A percentile compares a stretch with the other conserved stretches of the same genome.
Evolutionary conservation across 2,329 filamentous ascomycete genomes (phyloP).

Genomic region (Conoideocrella luteorostrata): DNA sequence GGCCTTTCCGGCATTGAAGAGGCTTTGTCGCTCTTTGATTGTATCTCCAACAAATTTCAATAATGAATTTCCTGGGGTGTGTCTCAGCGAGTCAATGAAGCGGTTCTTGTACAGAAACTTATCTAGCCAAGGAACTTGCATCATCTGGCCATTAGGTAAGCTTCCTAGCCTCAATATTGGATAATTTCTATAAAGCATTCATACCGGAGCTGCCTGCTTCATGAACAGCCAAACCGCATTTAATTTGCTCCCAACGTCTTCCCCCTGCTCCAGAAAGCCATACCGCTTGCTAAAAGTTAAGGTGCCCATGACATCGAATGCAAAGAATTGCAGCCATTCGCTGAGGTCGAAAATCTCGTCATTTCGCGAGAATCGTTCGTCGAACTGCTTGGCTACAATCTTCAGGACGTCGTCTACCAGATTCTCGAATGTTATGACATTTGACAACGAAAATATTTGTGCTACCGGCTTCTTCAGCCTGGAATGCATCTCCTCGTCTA

Average conservation of each 20-base stretch:
- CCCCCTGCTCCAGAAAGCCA: conserved; percentile 8
- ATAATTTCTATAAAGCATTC: background rate
- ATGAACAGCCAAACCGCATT: conserved; percentile 13
- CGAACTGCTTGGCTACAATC: conserved; percentile 1
- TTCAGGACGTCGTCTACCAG: conserved; percentile 1
- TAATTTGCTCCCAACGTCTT: conserved; percentile 6
- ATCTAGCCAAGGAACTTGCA: conserved; percentile 7
- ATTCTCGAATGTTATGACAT: background rate
- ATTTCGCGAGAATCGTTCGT: background rate
- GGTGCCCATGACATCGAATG: conserved; percentile 6
- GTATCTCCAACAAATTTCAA: conserved; percentile 28
- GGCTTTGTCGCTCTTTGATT: conserved; percentile 13
- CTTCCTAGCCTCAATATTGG: background rate
- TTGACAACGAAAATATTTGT: background rate
- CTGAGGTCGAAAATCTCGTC: conserved; percentile 3
- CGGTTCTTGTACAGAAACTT: conserved; percentile 6
- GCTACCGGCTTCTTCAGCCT: conserved; percentile 3
- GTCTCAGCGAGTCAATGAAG: conserved; percentile 7
- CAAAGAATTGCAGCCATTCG: conserved; percentile 8
- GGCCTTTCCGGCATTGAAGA: background rate
- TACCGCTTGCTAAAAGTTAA: conserved; percentile 11
- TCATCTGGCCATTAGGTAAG: background rate
- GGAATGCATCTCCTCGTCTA: conserved; percentile 3
- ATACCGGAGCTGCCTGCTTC: conserved; percentile 12
- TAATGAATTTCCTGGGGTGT: conserved; percentile 17